Conservation (phyloP, 805 yeast species). For the Phaffomyces antillensis region DNA sequence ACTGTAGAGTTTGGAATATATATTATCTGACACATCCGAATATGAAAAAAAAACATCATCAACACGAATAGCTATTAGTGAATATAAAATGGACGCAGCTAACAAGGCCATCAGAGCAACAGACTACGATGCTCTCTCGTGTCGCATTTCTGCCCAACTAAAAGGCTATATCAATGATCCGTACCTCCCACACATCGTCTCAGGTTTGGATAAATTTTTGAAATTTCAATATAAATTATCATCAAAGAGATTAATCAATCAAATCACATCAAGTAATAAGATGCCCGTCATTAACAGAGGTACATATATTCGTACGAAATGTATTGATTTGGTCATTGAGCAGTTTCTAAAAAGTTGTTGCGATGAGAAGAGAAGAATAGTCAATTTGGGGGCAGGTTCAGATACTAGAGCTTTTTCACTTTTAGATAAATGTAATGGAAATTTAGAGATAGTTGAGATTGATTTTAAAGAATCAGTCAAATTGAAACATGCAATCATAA, state of each 20-base stretch:
- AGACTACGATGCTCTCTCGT: constrained; percentile 65
- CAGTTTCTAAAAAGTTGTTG: constrained; percentile 30
- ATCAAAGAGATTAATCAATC: constrained; percentile 12
- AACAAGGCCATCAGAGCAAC: constrained; percentile 30
- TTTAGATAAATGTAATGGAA: constrained; percentile 20
- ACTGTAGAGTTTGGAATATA: too few species aligned
- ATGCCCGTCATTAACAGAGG: constrained; percentile 67
- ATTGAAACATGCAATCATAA: constrained; percentile 30
- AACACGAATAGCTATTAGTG: not conserved
- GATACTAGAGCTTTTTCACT: constrained; percentile 47
- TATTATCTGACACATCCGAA: too few species aligned
- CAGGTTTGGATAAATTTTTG: constrained; percentile 17
- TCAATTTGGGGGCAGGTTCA: constrained; percentile 64
- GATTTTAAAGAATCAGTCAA: constrained; percentile 43
- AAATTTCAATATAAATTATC: constrained; percentile 18
- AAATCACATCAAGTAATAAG: constrained; percentile 14
- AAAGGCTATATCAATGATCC: constrained; percentile 42
- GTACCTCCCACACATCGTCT: constrained; percentile 10
- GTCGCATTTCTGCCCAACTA: constrained; percentile 47
- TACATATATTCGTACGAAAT: constrained; percentile 51
- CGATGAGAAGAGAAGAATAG: constrained; percentile 36
- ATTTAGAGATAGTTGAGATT: constrained; percentile 38
- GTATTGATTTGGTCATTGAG: constrained; percentile 42
- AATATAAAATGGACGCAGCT: constrained; percentile 6
- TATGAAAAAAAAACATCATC: too few species aligned